Conservation (phyloP, 257 asterid species). For the Anisodus acutangulus region DNA sequence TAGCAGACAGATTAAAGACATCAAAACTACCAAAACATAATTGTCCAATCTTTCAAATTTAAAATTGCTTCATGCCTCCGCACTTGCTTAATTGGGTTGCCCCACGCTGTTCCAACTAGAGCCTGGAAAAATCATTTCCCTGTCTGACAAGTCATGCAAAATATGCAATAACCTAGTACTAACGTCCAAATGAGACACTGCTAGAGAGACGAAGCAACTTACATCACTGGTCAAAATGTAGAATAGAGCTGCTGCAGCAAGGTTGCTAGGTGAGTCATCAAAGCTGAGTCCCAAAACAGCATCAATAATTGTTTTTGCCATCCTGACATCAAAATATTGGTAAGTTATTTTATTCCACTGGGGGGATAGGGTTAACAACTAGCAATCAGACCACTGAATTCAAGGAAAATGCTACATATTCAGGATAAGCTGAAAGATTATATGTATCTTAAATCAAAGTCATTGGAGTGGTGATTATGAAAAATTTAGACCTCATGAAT, state of each 20-base stretch:
- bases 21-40: constrained; percentile 17
- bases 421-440: background rate
- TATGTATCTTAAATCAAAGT: background rate
- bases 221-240: constrained; percentile 69
- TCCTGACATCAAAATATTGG: constrained; percentile 46
- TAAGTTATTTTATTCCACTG: constrained; percentile 32
- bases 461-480: background rate
- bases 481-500: background rate
- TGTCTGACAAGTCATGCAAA: constrained; percentile 14
- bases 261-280: constrained; percentile 76
- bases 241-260: constrained; percentile 75
- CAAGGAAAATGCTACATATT: background rate
- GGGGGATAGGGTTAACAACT: constrained; percentile 16
- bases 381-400: constrained; percentile 16
- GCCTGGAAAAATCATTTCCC: background rate
- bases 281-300: constrained; percentile 65
- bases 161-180: constrained; percentile 10
- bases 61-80: background rate
- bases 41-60: constrained; percentile 13
- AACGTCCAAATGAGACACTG: constrained; percentile 14
- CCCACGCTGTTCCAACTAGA: constrained; percentile 22
- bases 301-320: constrained; percentile 64
- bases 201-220: constrained; percentile 33
- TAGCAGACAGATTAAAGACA: background rate
- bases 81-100: constrained; percentile 5